These are phyloP conservation scores for Dipteronia sinensis DNA, from an alignment of 345 rosid species.

Conservation along the genomic window DNA sequence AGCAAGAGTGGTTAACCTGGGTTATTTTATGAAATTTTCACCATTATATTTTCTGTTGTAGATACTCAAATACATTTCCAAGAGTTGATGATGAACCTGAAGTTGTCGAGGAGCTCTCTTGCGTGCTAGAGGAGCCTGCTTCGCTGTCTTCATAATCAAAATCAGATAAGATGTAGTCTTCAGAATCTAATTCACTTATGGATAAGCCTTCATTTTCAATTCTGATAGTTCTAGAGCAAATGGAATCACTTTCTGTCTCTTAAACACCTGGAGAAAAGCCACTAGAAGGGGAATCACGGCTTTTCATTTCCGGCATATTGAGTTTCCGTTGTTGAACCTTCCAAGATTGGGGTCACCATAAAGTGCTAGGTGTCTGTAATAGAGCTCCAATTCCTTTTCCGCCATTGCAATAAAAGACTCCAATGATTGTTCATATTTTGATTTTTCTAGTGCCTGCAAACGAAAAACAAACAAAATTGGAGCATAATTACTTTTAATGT, in stretches of 20 bases:
- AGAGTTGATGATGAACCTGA: constrained; percentile 16
- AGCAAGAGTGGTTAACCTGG: not conserved
- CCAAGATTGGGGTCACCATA: constrained; percentile 71
- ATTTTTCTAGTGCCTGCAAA: constrained; percentile 79
- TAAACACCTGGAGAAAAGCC: constrained; percentile 26
- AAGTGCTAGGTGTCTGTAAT: constrained; percentile 71
- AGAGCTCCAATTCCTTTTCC: constrained; percentile 82
- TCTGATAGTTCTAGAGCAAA: constrained; percentile 28
- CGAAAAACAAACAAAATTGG: not conserved
- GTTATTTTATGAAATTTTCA: not conserved
- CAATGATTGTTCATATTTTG: constrained; percentile 88
- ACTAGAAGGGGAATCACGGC: not conserved
- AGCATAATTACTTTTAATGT: not conserved
- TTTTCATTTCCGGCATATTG: constrained; percentile 22
- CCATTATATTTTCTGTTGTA: not conserved
- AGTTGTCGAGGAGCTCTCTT: not conserved
- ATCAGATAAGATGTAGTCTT: constrained; percentile 18
- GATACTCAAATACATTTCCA: not conserved
- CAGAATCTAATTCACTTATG: constrained; percentile 34
- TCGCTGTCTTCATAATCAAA: constrained; percentile 11
- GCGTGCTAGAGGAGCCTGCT: constrained; percentile 9
- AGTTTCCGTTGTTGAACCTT: constrained; percentile 36
- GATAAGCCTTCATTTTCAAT: constrained; percentile 25
- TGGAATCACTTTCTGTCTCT: constrained; percentile 32
- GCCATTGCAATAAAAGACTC: constrained; percentile 78